A percentile compares a stretch with the other conserved stretches of the same genome.
These are phyloP conservation scores for Phascolomyces articulosus DNA, from an alignment of 371 early-diverging fungal genomes.

Conservation along the genomic window DNA sequence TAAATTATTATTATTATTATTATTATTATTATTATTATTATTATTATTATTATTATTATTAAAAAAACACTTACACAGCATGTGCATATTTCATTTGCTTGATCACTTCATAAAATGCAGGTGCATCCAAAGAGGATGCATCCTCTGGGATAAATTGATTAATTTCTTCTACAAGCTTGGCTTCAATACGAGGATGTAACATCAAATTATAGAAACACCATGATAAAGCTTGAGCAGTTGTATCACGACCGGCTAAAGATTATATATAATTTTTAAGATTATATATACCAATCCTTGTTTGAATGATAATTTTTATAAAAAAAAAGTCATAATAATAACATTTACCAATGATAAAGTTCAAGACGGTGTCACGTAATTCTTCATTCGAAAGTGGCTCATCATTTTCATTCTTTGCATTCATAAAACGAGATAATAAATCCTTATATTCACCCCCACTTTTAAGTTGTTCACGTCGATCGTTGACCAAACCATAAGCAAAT, in stretches of 20 bases:
- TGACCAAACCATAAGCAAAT: slow-evolving; percentile 50
- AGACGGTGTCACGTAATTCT: slow-evolving; percentile 60
- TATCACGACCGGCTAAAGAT: slow-evolving; percentile 67
- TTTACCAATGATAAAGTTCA: slow-evolving; percentile 79
- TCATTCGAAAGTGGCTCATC: slow-evolving; percentile 52
- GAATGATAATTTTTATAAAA: too few species aligned
- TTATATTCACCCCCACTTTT: slow-evolving; percentile 23
- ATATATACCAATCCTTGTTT: too few species aligned
- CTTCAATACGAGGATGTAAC: slow-evolving; percentile 55
- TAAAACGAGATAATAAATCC: slow-evolving; percentile 64
- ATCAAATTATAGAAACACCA: slow-evolving; percentile 72
- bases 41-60: slow-evolving; percentile 57
- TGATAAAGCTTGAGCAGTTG: slow-evolving; percentile 72
- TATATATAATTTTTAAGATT: too few species aligned
- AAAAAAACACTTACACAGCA: slow-evolving; percentile 61
- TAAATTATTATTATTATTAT: too few species aligned
- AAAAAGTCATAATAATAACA: too few species aligned
- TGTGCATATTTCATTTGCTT: slow-evolving; percentile 62
- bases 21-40: not conserved
- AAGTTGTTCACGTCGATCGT: slow-evolving; percentile 34
- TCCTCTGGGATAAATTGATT: slow-evolving; percentile 34
- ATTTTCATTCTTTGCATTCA: slow-evolving; percentile 55
- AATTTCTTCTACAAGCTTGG: slow-evolving; percentile 65
- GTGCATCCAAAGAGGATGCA: slow-evolving; percentile 22
- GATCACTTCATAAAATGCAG: slow-evolving; percentile 42